phyloP scores from a whole-genome alignment of 441 rosid species.

The Mallotus repandus region DNA sequence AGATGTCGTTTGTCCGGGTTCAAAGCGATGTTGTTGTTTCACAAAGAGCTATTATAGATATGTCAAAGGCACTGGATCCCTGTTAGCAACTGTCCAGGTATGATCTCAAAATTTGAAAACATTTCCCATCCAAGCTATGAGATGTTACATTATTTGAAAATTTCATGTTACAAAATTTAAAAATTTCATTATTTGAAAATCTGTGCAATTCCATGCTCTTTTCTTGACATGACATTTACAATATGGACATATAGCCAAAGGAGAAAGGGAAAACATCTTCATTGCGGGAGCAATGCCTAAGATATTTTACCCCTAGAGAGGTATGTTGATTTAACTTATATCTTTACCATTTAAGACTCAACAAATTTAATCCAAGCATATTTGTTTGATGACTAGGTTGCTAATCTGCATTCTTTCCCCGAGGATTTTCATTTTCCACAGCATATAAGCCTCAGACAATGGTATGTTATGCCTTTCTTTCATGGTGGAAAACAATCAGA shows the following conservation, averaged over 20 bases:
- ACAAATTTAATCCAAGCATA: not conserved
- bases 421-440: constrained; percentile 68
- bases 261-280: constrained; percentile 54
- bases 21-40: constrained; percentile 91
- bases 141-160: not conserved
- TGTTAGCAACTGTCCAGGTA: constrained; percentile 84
- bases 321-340: constrained; percentile 28
- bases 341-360: not conserved
- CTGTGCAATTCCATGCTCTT: not conserved
- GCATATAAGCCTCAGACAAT: constrained; percentile 65
- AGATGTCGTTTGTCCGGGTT: constrained; percentile 90
- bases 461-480: constrained; percentile 37
- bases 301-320: constrained; percentile 95
- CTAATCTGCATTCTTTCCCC: constrained; percentile 91
- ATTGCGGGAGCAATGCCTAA: constrained; percentile 67
- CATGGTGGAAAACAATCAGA: not conserved
- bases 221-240: constrained; percentile 13
- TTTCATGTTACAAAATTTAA: too few relatives aligned
- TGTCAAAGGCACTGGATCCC: constrained; percentile 92
- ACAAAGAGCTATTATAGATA: constrained; percentile 92
- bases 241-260: constrained; percentile 50
- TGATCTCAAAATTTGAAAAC: not conserved
- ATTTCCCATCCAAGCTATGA: not conserved
- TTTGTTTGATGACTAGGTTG: constrained; percentile 53
- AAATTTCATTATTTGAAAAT: too few relatives aligned